phyloP scores from a whole-genome alignment of 139 green algal species.

The Asterochloris erici region DNA sequence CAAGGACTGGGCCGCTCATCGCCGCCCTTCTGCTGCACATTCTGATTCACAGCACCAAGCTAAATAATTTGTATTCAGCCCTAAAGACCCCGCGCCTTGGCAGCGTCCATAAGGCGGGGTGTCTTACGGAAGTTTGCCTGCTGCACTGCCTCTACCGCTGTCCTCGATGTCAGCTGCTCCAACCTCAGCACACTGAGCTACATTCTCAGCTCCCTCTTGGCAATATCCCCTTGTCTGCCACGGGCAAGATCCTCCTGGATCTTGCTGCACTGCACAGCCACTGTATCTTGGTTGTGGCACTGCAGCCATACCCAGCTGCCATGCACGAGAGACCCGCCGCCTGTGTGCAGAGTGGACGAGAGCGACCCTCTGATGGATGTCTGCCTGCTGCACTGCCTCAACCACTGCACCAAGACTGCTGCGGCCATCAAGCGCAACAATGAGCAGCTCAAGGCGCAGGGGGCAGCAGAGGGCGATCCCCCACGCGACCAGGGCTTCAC shows the following conservation, averaged over 20 bases:
- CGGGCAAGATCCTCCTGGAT: not conserved
- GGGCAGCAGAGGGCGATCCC: not conserved
- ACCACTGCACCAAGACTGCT: constrained; percentile 74
- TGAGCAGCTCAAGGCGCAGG: constrained; percentile 39
- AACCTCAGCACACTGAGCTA: not conserved
- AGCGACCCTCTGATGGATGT: constrained; percentile 60
- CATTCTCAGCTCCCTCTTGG: not conserved
- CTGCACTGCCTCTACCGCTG: not conserved
- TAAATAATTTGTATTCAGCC: too few relatives aligned
- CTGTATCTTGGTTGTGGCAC: not conserved
- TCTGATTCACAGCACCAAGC: too few relatives aligned
- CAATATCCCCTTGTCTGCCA: not conserved
- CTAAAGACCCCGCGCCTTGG: too few relatives aligned
- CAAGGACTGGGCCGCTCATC: too few relatives aligned
- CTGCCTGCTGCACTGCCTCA: constrained; percentile 76
- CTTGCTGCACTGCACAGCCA: not conserved
- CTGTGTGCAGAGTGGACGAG: constrained; percentile 16
- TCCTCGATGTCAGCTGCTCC: not conserved
- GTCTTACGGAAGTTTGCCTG: not conserved
- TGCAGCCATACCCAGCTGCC: not conserved
- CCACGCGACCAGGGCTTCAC: constrained; percentile 87
- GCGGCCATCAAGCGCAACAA: constrained; percentile 89
- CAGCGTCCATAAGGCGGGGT: not conserved
- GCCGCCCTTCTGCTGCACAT: too few relatives aligned
- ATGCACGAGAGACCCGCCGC: not conserved